Conservation (phyloP, 805 yeast genomes). For the Candida pseudofarinosa region DNA sequence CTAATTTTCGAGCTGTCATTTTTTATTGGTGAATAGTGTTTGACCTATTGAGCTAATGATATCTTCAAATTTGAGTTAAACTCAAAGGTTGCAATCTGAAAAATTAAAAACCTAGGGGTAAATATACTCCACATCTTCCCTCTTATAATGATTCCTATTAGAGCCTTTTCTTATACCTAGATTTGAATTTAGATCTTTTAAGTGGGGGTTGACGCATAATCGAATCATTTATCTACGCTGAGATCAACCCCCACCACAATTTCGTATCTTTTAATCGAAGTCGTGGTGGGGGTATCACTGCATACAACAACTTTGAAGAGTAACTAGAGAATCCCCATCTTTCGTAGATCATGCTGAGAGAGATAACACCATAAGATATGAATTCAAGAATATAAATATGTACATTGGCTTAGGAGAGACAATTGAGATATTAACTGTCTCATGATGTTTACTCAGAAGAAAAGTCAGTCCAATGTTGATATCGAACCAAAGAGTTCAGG, state of each 20-base stretch:
- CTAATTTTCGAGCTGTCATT: slow-evolving; percentile 17
- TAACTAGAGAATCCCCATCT: not conserved
- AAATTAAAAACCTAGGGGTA: too few species aligned
- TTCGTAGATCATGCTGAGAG: not conserved
- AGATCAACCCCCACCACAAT: not conserved
- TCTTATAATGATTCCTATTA: too few species aligned
- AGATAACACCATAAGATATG: not conserved
- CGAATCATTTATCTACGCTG: too few species aligned
- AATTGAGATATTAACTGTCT: too few species aligned
- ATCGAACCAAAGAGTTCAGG: slow-evolving; percentile 5
- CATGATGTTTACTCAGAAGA: not conserved
- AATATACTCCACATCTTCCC: too few species aligned
- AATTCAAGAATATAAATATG: not conserved
- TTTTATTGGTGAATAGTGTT: too few species aligned
- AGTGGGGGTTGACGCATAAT: too few species aligned
- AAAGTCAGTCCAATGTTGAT: slow-evolving; percentile 1
- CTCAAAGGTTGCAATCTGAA: too few species aligned
- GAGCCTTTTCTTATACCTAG: too few species aligned
- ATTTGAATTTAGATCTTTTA: too few species aligned
- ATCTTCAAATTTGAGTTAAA: not conserved
- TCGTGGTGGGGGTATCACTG: not conserved
- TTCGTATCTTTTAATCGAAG: not conserved
- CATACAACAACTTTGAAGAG: not conserved
- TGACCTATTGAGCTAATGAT: not conserved
- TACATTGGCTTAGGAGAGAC: too few species aligned